These are phyloP conservation scores for Aspergillus leporis DNA, from an alignment of 495 filamentous ascomycete species.

Conservation along the genomic window DNA sequence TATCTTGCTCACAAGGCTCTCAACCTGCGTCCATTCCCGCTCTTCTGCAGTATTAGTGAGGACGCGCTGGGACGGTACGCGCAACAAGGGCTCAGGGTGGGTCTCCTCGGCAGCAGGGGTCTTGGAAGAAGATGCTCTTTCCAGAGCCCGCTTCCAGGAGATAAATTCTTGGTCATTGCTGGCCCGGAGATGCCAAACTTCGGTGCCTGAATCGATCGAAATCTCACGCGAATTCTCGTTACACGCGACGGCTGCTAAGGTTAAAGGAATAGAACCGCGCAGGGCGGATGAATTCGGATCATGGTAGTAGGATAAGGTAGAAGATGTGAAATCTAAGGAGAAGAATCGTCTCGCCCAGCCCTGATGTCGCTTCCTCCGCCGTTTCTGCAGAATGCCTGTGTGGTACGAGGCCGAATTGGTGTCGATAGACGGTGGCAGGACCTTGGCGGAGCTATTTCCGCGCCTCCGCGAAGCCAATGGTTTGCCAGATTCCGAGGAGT, in stretches of 20 bases:
- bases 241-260: slow-evolving; percentile 84
- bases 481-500: slow-evolving; percentile 35
- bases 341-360: slow-evolving; percentile 93
- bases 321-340: slow-evolving; percentile 87
- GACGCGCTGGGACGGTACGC: slow-evolving; percentile 28
- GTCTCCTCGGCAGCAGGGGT: slow-evolving; percentile 25
- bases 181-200: slow-evolving; percentile 95
- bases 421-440: slow-evolving; percentile 28
- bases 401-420: slow-evolving; percentile 48
- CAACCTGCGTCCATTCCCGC: slow-evolving; percentile 80
- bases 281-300: slow-evolving; percentile 87
- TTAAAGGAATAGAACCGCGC: slow-evolving; percentile 87
- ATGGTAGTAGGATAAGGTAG: slow-evolving; percentile 93
- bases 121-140: slow-evolving; percentile 69
- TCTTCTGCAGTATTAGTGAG: slow-evolving; percentile 58
- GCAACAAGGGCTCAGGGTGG: slow-evolving; percentile 34
- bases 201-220: slow-evolving; percentile 93
- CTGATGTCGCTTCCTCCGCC: slow-evolving; percentile 87
- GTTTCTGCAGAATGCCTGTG: slow-evolving; percentile 82
- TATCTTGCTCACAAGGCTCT: slow-evolving; percentile 76
- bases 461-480: slow-evolving; percentile 34
- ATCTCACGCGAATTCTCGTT: slow-evolving; percentile 87
- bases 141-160: slow-evolving; percentile 82
- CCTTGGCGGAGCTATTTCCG: slow-evolving; percentile 34
- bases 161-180: slow-evolving; percentile 78